Evolutionary conservation across 2,329 filamentous ascomycete genomes (phyloP).

Genomic region (Passalora sequoiae): DNA sequence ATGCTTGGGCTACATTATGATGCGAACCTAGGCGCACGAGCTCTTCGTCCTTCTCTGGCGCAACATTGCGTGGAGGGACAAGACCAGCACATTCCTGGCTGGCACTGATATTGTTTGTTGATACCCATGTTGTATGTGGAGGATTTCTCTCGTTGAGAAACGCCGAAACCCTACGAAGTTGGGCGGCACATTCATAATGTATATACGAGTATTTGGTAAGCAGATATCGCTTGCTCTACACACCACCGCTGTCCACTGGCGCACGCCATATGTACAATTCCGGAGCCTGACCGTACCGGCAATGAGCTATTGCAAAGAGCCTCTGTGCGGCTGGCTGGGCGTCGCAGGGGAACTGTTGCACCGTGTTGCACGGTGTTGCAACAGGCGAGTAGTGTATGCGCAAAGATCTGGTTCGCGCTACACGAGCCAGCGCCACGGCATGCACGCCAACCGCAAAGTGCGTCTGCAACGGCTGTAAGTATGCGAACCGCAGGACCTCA

Average conservation of each 20-base stretch:
- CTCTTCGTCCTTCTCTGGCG: neutral
- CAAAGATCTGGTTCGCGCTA: neutral
- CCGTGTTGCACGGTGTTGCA: neutral
- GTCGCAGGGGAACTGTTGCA: neutral
- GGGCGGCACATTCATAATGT: conserved; percentile 4
- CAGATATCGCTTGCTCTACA: neutral
- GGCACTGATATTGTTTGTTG: neutral
- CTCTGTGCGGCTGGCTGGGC: neutral
- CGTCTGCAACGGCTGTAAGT: neutral
- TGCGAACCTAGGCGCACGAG: neutral
- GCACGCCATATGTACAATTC: neutral
- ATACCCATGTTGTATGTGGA: neutral
- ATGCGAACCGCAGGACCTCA: neutral
- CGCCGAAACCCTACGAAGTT: neutral
- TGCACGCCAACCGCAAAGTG: neutral
- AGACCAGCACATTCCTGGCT: neutral
- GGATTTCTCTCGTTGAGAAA: neutral
- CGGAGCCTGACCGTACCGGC: neutral
- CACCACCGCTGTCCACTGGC: neutral
- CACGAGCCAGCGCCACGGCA: neutral
- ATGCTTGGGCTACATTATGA: neutral
- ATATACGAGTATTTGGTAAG: neutral
- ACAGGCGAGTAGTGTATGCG: neutral
- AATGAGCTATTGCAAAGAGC: neutral
- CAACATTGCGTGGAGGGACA: neutral